Evolutionary conservation across 306 rosid species (phyloP), one percentile per base, ranked within the genome.

Genomic region (Adenanthera pavonina): DNA sequence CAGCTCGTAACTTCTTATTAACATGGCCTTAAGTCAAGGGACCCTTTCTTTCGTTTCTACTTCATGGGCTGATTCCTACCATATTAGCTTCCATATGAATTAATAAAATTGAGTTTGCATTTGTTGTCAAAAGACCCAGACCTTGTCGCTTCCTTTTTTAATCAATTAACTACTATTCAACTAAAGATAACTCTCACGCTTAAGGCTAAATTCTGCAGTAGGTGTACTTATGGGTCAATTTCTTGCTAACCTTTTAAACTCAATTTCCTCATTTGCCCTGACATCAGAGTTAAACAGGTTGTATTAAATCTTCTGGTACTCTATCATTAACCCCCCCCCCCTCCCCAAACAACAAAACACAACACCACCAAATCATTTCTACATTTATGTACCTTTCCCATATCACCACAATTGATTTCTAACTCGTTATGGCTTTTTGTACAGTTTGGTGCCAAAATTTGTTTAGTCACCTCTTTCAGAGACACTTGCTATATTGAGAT

Each of bases 401-500:
- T 79, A 64, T 33, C 69, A 34, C 19, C 13, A 11, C 56, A 73
- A 72, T 60, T 78, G 80, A 30, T 78, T 83, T 87, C 85, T 90
- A 83, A 79, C 70, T 40, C 38, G 30, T 80, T 34, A 41, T 74
- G 33, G 19, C 38, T 82, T 88, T 85, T 46, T 88, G 78, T 85
- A 78, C 86, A 95, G 99, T 95, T 91, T 78, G 91, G 72, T 34
- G 93, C 97, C 80, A 95, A 95, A 86, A 92, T 95, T 77, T 93
- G 97, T 86, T 73, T 95, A 59, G 87, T 95, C 78, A 95, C 99
- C 57, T 95, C 99, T 69, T 95, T 95, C 75, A 91, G 94, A 83
- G 99, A 95, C 75, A 91, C 98, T 48, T 87, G 92, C 87, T 95
- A 87, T 52, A 82, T 95, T 40, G 99, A 95, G 93, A 95, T 95